Evolutionary conservation across 2,329 filamentous ascomycete genomes (phyloP), one percentile per base, ranked within the genome.

Genomic region (Aspergillus sp.): DNA sequence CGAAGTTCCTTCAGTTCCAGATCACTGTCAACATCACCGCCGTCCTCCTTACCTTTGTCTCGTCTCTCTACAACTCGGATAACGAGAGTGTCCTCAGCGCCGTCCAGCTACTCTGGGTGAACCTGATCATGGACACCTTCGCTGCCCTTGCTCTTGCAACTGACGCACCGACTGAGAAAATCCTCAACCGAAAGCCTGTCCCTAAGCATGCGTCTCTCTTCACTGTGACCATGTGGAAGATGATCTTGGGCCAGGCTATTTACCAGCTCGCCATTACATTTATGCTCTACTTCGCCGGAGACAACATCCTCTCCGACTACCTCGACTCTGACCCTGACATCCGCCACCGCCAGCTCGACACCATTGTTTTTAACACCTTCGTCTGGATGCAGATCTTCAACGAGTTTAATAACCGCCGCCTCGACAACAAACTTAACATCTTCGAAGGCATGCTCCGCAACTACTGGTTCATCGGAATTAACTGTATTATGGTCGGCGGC

Each of bases 301-400:
- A 75, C 58, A 77, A 69, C 35, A 86, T 91, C 14, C 80, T 91
- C n/a, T 79, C 25, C 4, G 39, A 43, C 46, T 21, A 45, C 23
- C 56, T 58, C 9, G 79, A 8, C 85, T 87, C 64, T 72, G 82
- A 14, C 77, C 78, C 31, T 72, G 67, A 78, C 35, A 71, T 83
- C 7, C 70, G 75, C 37, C 62, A 72, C 6, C 68, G 64, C 14
- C 81, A 90, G 66, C 81, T 96, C 59, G 81, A 87, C 56, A 96
- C 92, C 3, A 82, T 98, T 48, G 90, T 98, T 7, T 98, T 98
- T 83, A 98, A 98, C 79, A 95, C 91, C 0, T 98, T 98, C 71
- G 93, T 97, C 53, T 98, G 93, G 93, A 97, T 98, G 93, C 93
- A 98, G 68, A 96, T 98, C 67, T 98, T 98, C 81, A 98, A 98